Conservation (phyloP, 2,329 filamentous ascomycete species). For the Trichoderma hamatum region DNA sequence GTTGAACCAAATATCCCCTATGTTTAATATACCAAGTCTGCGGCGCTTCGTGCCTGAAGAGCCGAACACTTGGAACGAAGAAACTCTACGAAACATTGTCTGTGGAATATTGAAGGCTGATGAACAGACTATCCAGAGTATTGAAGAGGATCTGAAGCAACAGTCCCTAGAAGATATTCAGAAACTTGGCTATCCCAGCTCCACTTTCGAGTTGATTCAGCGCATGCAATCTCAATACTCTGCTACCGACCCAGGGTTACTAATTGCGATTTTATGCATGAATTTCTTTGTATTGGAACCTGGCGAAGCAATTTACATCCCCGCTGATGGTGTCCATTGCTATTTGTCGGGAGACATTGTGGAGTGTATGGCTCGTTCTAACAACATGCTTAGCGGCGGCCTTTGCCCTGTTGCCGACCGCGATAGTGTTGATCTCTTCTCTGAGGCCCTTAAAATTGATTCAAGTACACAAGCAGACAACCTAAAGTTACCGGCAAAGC, state of each 20-base stretch:
- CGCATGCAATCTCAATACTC: neutral
- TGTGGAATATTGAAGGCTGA: neutral
- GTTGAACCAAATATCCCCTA: neutral
- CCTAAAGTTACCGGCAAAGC: neutral
- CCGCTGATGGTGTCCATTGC: neutral
- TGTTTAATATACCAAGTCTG: neutral
- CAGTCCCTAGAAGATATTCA: neutral
- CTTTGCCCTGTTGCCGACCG: conserved; percentile 2
- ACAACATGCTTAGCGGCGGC: neutral
- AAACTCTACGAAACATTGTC: neutral
- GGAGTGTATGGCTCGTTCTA: conserved; percentile 7
- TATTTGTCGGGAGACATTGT: conserved; percentile 1
- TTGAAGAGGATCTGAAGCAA: neutral
- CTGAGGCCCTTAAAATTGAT: neutral
- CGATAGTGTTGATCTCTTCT: neutral
- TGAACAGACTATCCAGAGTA: neutral
- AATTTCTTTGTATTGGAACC: neutral
- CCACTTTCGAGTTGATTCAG: neutral
- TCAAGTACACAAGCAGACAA: neutral
- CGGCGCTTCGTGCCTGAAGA: neutral
- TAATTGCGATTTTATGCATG: neutral
- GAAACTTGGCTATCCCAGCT: neutral
- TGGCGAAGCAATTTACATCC: neutral
- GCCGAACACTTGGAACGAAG: neutral
- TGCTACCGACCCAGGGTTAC: neutral